These are phyloP conservation scores for Mortierella alpina DNA, from an alignment of 192 early-diverging fungal genomes.

Conservation along the genomic window DNA sequence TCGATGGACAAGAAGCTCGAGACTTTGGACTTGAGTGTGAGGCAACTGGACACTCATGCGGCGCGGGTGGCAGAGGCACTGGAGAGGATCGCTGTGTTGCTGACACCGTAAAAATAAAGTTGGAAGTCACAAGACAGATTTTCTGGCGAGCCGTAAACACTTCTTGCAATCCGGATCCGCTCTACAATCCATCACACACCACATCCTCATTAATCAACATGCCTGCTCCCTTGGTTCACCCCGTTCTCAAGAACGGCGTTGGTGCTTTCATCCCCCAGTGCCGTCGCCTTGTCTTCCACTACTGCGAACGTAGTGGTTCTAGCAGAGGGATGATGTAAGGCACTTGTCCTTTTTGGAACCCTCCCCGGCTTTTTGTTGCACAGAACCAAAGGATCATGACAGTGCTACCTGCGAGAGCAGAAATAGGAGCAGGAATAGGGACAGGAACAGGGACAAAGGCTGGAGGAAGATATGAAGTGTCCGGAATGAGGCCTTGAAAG, in stretches of 20 bases:
- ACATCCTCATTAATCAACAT: conserved; percentile 14
- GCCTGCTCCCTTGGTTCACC: conserved; percentile 39
- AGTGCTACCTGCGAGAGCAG: not conserved
- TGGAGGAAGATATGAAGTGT: not conserved
- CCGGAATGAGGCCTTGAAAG: not conserved
- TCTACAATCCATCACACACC: not conserved
- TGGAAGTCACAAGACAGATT: not conserved
- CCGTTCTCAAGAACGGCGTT: conserved; percentile 73
- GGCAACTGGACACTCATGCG: not conserved
- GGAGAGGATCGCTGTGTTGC: not conserved
- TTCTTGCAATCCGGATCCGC: not conserved
- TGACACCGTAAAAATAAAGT: not conserved
- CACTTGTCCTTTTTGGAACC: conserved; percentile 2
- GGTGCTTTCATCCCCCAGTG: conserved; percentile 81
- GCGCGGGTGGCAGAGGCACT: not conserved
- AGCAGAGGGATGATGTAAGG: conserved; percentile 77
- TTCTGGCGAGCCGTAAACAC: too few relatives aligned
- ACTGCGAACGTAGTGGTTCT: conserved; percentile 86
- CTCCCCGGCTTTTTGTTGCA: not conserved
- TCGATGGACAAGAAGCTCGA: too few relatives aligned
- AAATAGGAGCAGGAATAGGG: not conserved
- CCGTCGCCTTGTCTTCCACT: conserved; percentile 83
- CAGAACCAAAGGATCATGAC: not conserved
- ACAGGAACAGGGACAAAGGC: not conserved
- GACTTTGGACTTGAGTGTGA: too few relatives aligned